Base-by-base conservation (phyloP, 805 yeast species). In the Hemisphaericaspora nanyangensis region DNA sequence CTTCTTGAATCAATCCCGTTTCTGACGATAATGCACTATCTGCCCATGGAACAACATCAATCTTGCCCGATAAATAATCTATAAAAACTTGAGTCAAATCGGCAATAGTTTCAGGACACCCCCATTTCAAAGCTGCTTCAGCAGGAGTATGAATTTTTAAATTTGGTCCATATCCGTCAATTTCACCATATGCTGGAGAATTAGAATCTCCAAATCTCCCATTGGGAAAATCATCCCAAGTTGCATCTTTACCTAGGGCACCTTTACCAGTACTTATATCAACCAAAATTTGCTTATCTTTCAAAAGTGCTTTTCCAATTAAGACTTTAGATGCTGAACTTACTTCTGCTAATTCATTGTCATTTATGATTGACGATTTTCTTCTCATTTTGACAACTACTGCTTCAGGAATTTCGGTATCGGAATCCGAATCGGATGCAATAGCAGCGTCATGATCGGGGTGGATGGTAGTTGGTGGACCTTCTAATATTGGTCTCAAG, bases 171-270 rank as follows among this genome's bases (percentile, higher is more conserved):
- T 91, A 93, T 22, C 98, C 98, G 59, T 90, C 97, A 51, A 91
- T 87, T 64, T 91, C 97, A 69, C 98, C 99, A 61, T 85, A 91
- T 1, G 98, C 98, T 15, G 97, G 96, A 25, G 96, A 87, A 52
- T 93, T 73, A 0, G 96, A 85, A 63, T 89, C 95, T 65, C 97
- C 95, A 60, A 87, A 88, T 65, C 98, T 76, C 56, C 97, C 96
- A 61, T 90, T 88, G 19, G 96, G 93, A 61, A 87, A 90, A 55
- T 90, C 98, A 68, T 90, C 98, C 98, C 98, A 90, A 1, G 90
- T 85, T 4, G 95, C 95, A 58, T 86, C 93, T 52, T 86, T 79
- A 26, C 95, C 95, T 19, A 87, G 55, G 2, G 82, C 76, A 29
- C 95, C 95, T 48, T 83, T 80, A 30, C 96, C 96, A 12, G 84